phyloP scores from a whole-genome alignment of 345 rosid species.

The Nasturtium officinale region DNA sequence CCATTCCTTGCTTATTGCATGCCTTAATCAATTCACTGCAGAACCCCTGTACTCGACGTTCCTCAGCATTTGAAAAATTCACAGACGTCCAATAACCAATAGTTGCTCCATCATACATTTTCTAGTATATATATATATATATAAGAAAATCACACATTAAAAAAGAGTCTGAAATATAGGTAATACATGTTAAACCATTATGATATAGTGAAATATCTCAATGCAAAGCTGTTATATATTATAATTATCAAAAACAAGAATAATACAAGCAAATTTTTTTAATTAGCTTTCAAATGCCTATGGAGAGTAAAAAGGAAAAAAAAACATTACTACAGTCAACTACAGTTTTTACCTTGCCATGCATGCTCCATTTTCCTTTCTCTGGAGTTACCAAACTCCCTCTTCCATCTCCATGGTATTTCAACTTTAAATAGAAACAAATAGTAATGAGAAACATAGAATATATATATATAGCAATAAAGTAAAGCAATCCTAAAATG shows the following conservation, averaged over 20 bases:
- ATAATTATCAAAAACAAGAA: too few relatives aligned
- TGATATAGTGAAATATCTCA: background rate
- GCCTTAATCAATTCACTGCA: too few relatives aligned
- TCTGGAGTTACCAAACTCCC: slow-evolving; percentile 52
- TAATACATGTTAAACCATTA: background rate
- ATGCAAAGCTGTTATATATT: too few relatives aligned
- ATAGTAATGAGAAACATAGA: background rate
- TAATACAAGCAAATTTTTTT: too few relatives aligned
- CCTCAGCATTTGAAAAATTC: slow-evolving; percentile 64
- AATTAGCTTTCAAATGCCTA: too few relatives aligned
- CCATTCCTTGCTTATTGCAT: background rate
- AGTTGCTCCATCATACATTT: slow-evolving; percentile 68
- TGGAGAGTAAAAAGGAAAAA: too few relatives aligned
- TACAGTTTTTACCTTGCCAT: slow-evolving; percentile 51
- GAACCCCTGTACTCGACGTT: too few relatives aligned
- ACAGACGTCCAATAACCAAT: slow-evolving; percentile 69
- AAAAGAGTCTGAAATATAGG: background rate
- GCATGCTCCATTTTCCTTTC: slow-evolving; percentile 70
- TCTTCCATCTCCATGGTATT: slow-evolving; percentile 59
- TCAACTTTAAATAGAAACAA: slow-evolving; percentile 60
- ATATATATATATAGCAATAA: background rate
- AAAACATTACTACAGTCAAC: background rate
- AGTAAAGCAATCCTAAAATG: background rate
- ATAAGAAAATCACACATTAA: too few relatives aligned
- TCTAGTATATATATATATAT: too few relatives aligned